Evolutionary conservation across 768 basidiomycete genomes (phyloP), one percentile per base, ranked within the genome.

Genomic region (Leccinum uliginosum): DNA sequence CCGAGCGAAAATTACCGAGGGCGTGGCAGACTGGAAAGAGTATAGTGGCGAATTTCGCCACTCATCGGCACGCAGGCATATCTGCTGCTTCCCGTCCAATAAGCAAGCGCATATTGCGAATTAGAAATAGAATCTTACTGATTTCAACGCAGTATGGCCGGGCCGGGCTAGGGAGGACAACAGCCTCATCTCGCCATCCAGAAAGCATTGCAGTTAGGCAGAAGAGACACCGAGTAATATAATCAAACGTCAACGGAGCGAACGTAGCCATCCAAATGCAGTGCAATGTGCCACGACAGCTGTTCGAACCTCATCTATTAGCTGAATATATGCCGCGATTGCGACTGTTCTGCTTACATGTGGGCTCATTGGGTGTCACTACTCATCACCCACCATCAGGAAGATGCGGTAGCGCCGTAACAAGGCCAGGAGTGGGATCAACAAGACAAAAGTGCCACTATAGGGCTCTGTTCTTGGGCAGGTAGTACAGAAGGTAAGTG

Each of bases 301-400:
- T 53, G 9, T 52, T n/a, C n/a, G 27, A 54, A 44, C 30, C 12
- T 23, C 51, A 30, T 55, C 44, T 21, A 59, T 68, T 34, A 63
- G 59, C 50, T 46, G 55, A 10, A 56, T 66, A 50, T 60, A 63
- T 60, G 53, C 54, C 1, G 15, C 44, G 64, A 59, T 63, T 55
- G 23, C 7, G 29, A 15, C 4, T 32, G 46, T 29, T 47, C 32
- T 55, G 24, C 59, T 47, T 45, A 61, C 64, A 44, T 45, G 24
- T 17, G 15, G 44, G 23, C 35, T 47, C 19, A 23, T 11, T 47
- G 44, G 24, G 44, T 50, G 55, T 43, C 55, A 32, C 46, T 35
- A n/a, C 46, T 46, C 69, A 64, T 68, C 60, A 47, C 48, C 53
- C n/a, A 19, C 54, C 65, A 65, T 60, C 65, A 62, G 67, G 55